Base-by-base conservation (phyloP, 257 asterid genomes). In the Euphrasia confusa region DNA sequence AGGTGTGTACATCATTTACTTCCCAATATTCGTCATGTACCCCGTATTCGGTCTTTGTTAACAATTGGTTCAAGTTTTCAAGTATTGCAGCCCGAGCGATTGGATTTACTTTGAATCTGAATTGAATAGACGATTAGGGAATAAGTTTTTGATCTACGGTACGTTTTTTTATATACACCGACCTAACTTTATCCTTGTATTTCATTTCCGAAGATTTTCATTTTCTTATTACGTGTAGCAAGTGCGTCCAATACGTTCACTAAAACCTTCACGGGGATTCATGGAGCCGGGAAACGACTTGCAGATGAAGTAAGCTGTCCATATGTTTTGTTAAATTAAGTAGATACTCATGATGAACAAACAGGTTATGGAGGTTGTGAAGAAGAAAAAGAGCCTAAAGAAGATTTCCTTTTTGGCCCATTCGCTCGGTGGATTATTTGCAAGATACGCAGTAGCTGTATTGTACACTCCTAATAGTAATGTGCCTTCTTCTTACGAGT, bases 391-490 rank as follows among this genome's bases (percentile, higher is more conserved):
- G 58, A 68, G 83, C 70, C 82, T 89, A 17, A 89, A 74, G 71
- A 92, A 74, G 87, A 89, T 92, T 60, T 92, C 99, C 33, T 92
- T 92, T 76, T 60, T 92, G 71, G 88, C 96, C 57, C 99, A 92
- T 92, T 92, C 99, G 14, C 99, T 92, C 54, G 97, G 99, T 70
- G 99, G 97, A 50, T 68, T 89, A 75, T 79, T 92, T 56, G 86
- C 97, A 64, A 86, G 99, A 89, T 86, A 83, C 69, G 99, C 96
- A 63, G 39, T 87, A 48, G 76, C 87, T 57, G 79, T 78, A 72
- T 83, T 92, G 48, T 86, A 77, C 71, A 69, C 77, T 42, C 80
- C 87, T 54, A 7, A 7, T 37, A 37, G 11, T 37, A 37, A 7
- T 54, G 62, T 64, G 58, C 32, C 56, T 58, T 72, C 64, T 68